Conservation (phyloP, 163 green algal species). For the Picocystis sp. region DNA sequence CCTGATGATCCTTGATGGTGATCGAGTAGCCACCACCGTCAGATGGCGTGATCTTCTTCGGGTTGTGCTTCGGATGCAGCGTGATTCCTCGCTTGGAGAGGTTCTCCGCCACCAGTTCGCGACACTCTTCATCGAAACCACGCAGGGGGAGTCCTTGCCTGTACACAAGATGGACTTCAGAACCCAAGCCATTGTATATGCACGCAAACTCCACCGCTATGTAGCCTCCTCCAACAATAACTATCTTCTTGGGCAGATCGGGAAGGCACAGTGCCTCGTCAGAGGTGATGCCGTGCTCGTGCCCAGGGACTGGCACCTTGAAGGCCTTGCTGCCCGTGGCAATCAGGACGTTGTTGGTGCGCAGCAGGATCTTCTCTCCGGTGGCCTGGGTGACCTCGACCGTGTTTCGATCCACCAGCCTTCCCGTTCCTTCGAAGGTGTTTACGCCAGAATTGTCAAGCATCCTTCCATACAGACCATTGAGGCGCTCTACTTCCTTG, state of each 20-base stretch:
- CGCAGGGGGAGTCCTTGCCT: conserved; percentile 47
- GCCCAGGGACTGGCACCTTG: no score
- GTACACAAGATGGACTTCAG: conserved; percentile 70
- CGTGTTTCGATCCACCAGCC: background rate
- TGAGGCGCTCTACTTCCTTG: conserved; percentile 1
- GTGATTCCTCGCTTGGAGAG: conserved; percentile 44
- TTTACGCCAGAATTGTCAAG: no score
- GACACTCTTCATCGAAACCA: conserved; percentile 60
- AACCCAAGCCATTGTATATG: conserved; percentile 79
- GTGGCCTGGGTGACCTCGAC: background rate
- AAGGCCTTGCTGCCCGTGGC: conserved; percentile 6
- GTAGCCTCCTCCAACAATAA: conserved; percentile 41
- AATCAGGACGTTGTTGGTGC: conserved; percentile 4
- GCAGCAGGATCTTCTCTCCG: background rate
- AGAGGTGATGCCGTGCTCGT: conserved; percentile 3
- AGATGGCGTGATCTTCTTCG: conserved; percentile 28
- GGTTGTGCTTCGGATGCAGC: conserved; percentile 38
- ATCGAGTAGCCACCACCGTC: conserved; percentile 19
- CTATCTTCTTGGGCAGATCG: conserved; percentile 5
- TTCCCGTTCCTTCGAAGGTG: background rate
- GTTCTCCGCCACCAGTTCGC: conserved; percentile 61
- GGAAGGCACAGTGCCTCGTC: conserved; percentile 5
- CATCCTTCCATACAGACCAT: conserved; percentile 14
- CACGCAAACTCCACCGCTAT: conserved; percentile 77
- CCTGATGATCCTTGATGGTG: conserved; percentile 22